Evolutionary conservation across 139 green algal genomes (phyloP).

Genomic region (Gonium pectorale): DNA sequence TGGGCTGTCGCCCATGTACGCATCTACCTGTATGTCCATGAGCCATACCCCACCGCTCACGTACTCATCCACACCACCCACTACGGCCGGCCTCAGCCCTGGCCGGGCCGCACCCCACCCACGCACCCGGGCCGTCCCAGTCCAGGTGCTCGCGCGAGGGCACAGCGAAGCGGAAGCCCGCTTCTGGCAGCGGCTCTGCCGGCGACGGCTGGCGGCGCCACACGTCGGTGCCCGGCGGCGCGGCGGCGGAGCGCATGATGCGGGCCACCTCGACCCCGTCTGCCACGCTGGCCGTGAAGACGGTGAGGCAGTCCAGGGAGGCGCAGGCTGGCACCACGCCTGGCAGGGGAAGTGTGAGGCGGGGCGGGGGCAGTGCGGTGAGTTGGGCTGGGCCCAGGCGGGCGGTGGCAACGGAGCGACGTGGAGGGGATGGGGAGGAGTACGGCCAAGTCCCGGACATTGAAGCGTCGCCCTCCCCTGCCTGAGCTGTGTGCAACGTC

Average conservation of each 20-base stretch:
- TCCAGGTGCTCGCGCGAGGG: conserved; percentile 63
- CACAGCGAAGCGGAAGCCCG: conserved; percentile 76
- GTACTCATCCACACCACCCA: not conserved
- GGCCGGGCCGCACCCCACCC: not conserved
- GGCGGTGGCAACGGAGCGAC: too few relatives aligned
- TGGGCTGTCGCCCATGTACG: too few relatives aligned
- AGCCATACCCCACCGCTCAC: too few relatives aligned
- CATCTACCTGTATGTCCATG: too few relatives aligned
- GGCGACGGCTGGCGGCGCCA: conserved; percentile 38
- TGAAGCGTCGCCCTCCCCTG: not conserved
- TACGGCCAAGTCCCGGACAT: too few relatives aligned
- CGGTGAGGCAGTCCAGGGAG: conserved; percentile 82
- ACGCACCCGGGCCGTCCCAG: conserved; percentile 72
- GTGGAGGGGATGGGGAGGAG: too few relatives aligned
- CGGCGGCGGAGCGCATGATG: conserved; percentile 45
- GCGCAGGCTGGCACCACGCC: conserved; percentile 83
- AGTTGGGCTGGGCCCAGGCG: too few relatives aligned
- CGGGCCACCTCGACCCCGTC: conserved; percentile 67
- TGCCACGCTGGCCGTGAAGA: conserved; percentile 72
- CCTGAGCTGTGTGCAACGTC: too few relatives aligned
- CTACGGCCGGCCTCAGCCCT: not conserved
- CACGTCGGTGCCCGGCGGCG: conserved; percentile 38
- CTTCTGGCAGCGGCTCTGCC: not conserved
- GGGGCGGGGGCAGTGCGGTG: too few relatives aligned
- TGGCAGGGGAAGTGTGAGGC: not conserved